Conservation (phyloP, 306 rosid species). For the Rosa persica region DNA sequence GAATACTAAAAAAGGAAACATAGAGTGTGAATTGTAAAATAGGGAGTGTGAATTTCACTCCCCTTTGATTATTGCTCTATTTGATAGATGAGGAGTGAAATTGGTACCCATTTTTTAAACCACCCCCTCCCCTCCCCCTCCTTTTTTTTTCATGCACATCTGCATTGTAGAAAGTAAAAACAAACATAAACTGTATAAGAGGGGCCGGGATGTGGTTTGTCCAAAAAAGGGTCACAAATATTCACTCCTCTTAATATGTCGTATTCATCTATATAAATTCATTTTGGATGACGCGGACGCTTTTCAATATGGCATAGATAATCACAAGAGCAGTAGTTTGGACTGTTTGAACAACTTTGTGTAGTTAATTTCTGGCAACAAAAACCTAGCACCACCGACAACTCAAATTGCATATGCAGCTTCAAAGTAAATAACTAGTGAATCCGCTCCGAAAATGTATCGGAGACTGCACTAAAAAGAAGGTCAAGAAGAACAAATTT, state of each 20-base stretch:
- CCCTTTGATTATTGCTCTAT: no score
- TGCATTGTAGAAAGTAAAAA: no score
- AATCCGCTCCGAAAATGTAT: neutral
- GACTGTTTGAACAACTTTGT: neutral
- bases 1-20: no score
- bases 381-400: neutral
- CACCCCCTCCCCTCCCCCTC: no score
- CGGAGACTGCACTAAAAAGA: neutral
- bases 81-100: no score
- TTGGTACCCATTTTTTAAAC: no score
- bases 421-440: neutral
- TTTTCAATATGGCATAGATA: neutral
- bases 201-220: no score
- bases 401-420: slow-evolving; percentile 4
- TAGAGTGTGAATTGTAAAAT: no score
- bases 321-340: neutral
- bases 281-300: neutral
- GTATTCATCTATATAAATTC: neutral
- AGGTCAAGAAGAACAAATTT: slow-evolving; percentile 23
- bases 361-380: neutral
- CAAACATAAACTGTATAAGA: no score
- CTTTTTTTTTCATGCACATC: no score
- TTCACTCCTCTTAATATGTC: neutral
- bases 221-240: no score
- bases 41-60: no score